Conservation (phyloP, 108 stramenopile genomes). For the Fistulifera pelliculosa region DNA sequence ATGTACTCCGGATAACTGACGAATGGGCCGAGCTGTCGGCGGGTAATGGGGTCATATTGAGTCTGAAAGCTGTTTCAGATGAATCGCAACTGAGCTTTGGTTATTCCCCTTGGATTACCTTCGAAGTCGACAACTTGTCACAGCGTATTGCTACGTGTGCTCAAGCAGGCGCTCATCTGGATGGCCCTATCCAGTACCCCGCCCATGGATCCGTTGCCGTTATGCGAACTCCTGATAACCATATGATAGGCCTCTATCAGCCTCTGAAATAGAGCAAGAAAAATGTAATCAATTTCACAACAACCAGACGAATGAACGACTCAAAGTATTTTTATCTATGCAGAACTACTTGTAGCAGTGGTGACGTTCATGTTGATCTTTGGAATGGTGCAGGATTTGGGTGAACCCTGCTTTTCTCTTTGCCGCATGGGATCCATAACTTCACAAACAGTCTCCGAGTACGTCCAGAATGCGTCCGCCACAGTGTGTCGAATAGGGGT, state of each 20-base stretch:
- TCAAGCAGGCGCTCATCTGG: constrained; percentile 71
- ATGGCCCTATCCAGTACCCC: constrained; percentile 86
- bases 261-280: constrained; percentile 9
- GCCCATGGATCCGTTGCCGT: constrained; percentile 85
- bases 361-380: no score
- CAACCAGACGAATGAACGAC: no score
- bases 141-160: constrained; percentile 50
- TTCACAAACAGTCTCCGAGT: no score
- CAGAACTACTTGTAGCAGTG: no score
- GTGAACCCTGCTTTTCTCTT: no score
- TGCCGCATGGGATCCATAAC: no score
- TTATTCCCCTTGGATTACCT: constrained; percentile 66
- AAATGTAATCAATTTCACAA: no score
- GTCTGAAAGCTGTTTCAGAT: constrained; percentile 46
- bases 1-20: constrained; percentile 66
- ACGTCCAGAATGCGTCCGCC: no score
- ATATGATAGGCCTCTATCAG: constrained; percentile 83
- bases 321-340: no score
- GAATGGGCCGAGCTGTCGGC: constrained; percentile 65
- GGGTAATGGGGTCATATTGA: constrained; percentile 18
- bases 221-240: constrained; percentile 67
- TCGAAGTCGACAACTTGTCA: constrained; percentile 76
- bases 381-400: no score
- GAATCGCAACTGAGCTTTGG: constrained; percentile 70
- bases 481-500: no score